These are phyloP conservation scores for Pseudoneurospora amorphoporcata DNA, from an alignment of 495 filamentous ascomycete species.

Conservation along the genomic window DNA sequence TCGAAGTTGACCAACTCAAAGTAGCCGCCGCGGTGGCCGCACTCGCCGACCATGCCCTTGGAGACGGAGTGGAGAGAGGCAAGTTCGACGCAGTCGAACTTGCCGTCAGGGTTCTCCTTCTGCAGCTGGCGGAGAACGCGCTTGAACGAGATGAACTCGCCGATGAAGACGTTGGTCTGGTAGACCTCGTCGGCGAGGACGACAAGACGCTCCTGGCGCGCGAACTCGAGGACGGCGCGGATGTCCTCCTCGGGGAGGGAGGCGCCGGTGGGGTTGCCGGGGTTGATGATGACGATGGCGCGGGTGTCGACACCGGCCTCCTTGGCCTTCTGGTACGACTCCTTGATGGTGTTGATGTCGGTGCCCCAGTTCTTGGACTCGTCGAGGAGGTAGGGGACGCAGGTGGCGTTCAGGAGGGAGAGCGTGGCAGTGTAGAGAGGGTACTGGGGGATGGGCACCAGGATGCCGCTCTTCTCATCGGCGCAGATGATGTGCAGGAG, in stretches of 20 bases:
- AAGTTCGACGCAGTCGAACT: constrained; percentile 79
- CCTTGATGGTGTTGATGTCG: constrained; percentile 61
- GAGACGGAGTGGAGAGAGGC: constrained; percentile 77
- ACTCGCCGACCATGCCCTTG: constrained; percentile 98
- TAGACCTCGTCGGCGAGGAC: constrained; percentile 95
- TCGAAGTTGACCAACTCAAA: constrained; percentile 91
- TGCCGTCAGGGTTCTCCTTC: constrained; percentile 48
- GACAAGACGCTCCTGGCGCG: constrained; percentile 76
- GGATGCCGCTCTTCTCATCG: constrained; percentile 65
- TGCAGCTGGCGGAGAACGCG: constrained; percentile 77
- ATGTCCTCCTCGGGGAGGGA: constrained; percentile 70
- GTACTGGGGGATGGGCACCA: constrained; percentile 96
- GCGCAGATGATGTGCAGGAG: constrained; percentile 83
- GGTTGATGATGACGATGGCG: constrained; percentile 94
- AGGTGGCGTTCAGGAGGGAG: constrained; percentile 69
- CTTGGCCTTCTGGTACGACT: constrained; percentile 60
- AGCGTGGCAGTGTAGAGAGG: constrained; percentile 95
- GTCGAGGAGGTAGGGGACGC: constrained; percentile 87
- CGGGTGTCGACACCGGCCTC: constrained; percentile 72
- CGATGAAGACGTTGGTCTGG: constrained; percentile 95
- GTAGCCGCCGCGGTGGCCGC: constrained; percentile 93
- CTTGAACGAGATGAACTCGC: constrained; percentile 93
- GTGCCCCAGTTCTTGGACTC: constrained; percentile 82
- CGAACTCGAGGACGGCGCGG: constrained; percentile 69
- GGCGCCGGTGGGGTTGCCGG: constrained; percentile 92